Conservation (phyloP, 495 filamentous ascomycete genomes). For the Xylaria venustula region DNA sequence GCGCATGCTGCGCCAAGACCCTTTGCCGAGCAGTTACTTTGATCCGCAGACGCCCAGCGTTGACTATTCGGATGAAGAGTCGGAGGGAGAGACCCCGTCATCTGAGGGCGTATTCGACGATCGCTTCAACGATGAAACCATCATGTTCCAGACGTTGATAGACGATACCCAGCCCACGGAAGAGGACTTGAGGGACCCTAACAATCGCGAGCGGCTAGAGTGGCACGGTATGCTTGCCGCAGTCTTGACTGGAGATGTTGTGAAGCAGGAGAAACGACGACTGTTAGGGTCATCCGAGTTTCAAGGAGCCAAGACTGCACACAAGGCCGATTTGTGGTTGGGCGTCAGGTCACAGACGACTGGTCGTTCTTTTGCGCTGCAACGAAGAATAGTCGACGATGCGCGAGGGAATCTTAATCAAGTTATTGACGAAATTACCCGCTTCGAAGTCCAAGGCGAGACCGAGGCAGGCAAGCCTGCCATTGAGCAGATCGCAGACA, state of each 20-base stretch:
- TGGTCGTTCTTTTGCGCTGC: conserved; percentile 77
- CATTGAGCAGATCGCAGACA: conserved; percentile 80
- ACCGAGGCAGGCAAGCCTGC: conserved; percentile 87
- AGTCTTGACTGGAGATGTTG: conserved; percentile 93
- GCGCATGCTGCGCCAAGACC: conserved; percentile 49
- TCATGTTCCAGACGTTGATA: conserved; percentile 79
- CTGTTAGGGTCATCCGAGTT: conserved; percentile 79
- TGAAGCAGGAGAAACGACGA: conserved; percentile 95
- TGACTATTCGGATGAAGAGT: conserved; percentile 74
- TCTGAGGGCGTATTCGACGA: conserved; percentile 81
- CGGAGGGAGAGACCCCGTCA: conserved; percentile 80
- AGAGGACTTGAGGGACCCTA: conserved; percentile 84
- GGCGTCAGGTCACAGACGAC: conserved; percentile 79
- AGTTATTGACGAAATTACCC: conserved; percentile 79
- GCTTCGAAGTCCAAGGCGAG: conserved; percentile 91
- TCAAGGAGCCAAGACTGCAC: conserved; percentile 64
- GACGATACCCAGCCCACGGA: conserved; percentile 83
- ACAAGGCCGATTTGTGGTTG: conserved; percentile 86
- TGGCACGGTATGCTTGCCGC: conserved; percentile 98
- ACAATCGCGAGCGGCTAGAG: conserved; percentile 87
- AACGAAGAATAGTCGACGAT: conserved; percentile 81
- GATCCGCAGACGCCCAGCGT: conserved; percentile 65
- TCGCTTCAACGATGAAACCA: conserved; percentile 85
- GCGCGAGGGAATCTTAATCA: conserved; percentile 65
- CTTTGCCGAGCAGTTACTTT: conserved; percentile 73